These are phyloP conservation scores for Endogone sp. DNA, from an alignment of 192 early-diverging fungal genomes.

Conservation along the genomic window DNA sequence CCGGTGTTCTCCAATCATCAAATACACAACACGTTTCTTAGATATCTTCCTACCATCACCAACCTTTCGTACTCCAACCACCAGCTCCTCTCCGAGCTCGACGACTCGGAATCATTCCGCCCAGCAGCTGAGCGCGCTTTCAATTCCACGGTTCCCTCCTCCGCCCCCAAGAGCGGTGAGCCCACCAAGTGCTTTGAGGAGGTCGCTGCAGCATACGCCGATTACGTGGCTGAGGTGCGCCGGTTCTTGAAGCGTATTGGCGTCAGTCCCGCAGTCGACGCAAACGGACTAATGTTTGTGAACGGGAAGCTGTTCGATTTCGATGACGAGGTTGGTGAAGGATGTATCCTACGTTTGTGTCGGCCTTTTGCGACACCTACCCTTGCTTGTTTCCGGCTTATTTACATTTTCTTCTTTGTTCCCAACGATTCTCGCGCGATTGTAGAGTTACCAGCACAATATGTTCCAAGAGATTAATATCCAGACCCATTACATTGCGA, in stretches of 20 bases:
- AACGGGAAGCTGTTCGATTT: conserved; percentile 76
- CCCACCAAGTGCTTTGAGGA: conserved; percentile 8
- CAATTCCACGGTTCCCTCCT: not conserved
- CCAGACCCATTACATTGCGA: conserved; percentile 25
- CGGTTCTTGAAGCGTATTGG: conserved; percentile 19
- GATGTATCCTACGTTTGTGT: not conserved
- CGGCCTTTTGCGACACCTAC: conserved; percentile 12
- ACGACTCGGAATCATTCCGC: not conserved
- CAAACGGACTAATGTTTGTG: conserved; percentile 58
- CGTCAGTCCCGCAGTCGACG: conserved; percentile 11
- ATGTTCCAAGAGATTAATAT: conserved; percentile 15
- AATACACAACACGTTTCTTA: not conserved
- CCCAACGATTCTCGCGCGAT: not conserved
- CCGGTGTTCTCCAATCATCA: not conserved
- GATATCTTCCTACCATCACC: not conserved
- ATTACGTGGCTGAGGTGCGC: conserved; percentile 6
- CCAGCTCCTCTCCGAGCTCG: not conserved
- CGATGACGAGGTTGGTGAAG: conserved; percentile 35
- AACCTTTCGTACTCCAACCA: not conserved
- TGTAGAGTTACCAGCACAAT: conserved; percentile 26
- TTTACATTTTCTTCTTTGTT: not conserved
- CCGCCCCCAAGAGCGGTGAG: conserved; percentile 3
- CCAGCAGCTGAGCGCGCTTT: not conserved
- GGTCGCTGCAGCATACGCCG: conserved; percentile 8
- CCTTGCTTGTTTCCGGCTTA: conserved; percentile 1